These are phyloP conservation scores for Aspergillus fijiensis DNA, from an alignment of 2,329 filamentous ascomycete species.

Conservation along the genomic window DNA sequence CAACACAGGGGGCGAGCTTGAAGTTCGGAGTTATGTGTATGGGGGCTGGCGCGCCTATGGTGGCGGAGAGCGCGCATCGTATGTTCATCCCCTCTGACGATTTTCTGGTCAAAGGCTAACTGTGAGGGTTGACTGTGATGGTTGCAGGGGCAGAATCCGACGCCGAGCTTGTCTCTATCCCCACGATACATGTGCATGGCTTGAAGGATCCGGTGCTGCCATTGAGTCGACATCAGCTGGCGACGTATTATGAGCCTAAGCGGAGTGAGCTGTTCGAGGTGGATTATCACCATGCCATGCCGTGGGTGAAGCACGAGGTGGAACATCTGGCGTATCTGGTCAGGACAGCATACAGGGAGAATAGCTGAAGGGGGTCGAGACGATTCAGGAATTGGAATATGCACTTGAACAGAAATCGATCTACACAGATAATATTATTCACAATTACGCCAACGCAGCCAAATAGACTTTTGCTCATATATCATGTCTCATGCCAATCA, in stretches of 20 bases:
- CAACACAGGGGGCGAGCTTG: constrained; percentile 1
- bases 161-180: constrained; percentile 9
- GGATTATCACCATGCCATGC: constrained; percentile 28
- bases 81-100: background rate
- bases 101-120: background rate
- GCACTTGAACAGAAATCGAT: no score
- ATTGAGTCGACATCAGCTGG: constrained; percentile 18
- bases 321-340: constrained; percentile 17
- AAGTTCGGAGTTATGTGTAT: constrained; percentile 23
- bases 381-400: background rate
- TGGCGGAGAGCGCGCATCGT: constrained; percentile 19
- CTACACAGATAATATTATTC: background rate
- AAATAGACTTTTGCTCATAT: background rate
- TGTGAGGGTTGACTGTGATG: background rate
- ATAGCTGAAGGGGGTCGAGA: background rate
- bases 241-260: constrained; percentile 15
- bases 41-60: constrained; percentile 22
- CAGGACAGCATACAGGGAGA: constrained; percentile 13
- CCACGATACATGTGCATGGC: constrained; percentile 24
- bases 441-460: background rate
- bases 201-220: constrained; percentile 20
- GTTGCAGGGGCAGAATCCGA: constrained; percentile 1
- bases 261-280: constrained; percentile 18
- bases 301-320: constrained; percentile 22
- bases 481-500: background rate